phyloP scores from a whole-genome alignment of 805 yeast species.

The Ascoidea rubescens region DNA sequence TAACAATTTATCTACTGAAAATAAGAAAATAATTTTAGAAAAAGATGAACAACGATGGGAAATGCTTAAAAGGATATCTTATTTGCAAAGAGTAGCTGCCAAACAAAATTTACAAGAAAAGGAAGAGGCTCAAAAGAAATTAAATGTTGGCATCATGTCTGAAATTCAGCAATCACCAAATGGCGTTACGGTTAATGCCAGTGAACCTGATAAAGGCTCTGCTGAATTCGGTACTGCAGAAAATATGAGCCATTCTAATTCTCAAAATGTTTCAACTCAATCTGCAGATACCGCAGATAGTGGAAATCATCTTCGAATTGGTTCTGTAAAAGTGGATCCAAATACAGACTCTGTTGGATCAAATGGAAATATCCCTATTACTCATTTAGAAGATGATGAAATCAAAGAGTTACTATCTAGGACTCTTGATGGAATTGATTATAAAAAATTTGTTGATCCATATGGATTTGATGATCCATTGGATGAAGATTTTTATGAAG shows the following conservation, averaged over 20 bases:
- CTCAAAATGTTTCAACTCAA: neutral
- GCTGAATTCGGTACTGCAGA: neutral
- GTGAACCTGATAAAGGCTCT: neutral
- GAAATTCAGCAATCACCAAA: neutral
- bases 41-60: constrained; percentile 52
- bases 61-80: constrained; percentile 55
- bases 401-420: constrained; percentile 7
- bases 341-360: neutral
- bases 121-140: constrained; percentile 21
- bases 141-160: constrained; percentile 11
- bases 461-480: constrained; percentile 82
- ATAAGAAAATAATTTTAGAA: constrained; percentile 23
- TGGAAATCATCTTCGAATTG: neutral
- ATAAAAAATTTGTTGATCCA: constrained; percentile 60
- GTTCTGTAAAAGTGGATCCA: neutral
- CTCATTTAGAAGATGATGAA: constrained; percentile 15
- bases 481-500: constrained; percentile 69
- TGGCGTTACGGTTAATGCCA: neutral
- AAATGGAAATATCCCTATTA: constrained; percentile 18
- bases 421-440: constrained; percentile 2
- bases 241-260: neutral
- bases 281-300: neutral
- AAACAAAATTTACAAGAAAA: constrained; percentile 25
- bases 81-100: constrained; percentile 52
- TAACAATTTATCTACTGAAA: constrained; percentile 19